phyloP scores from a whole-genome alignment of 2,329 filamentous ascomycete species.

The Arthrobotrys conoides region DNA sequence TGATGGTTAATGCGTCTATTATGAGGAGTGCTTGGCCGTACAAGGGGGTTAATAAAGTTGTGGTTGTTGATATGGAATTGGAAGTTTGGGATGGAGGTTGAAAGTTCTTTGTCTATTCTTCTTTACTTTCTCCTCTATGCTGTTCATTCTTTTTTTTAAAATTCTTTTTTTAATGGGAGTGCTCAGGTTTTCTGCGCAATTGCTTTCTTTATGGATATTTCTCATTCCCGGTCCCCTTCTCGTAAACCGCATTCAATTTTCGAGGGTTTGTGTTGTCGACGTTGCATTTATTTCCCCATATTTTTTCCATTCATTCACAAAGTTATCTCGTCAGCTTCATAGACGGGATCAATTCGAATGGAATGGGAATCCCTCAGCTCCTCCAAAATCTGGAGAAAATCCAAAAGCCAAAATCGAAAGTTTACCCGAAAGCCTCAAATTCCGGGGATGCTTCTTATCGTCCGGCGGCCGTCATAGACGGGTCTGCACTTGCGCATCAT shows the following conservation, averaged over 20 bases:
- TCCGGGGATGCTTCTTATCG: neutral
- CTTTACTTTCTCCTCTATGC: neutral
- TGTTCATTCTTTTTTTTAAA: neutral
- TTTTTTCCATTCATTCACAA: neutral
- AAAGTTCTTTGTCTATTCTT: neutral
- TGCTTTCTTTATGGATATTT: neutral
- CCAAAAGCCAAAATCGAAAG: constrained; percentile 19
- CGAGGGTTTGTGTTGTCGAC: constrained; percentile 27
- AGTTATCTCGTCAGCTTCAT: neutral
- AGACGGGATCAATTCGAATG: constrained; percentile 6
- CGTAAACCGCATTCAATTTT: too few species aligned
- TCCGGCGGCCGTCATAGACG: constrained; percentile 48
- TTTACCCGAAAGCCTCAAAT: constrained; percentile 2
- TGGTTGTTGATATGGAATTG: constrained; percentile 52
- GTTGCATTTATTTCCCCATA: constrained; percentile 15
- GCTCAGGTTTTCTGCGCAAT: neutral
- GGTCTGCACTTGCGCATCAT: constrained; percentile 47
- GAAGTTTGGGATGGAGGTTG: constrained; percentile 43
- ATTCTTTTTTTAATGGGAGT: neutral
- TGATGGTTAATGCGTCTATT: constrained; percentile 55
- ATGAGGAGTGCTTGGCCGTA: constrained; percentile 32
- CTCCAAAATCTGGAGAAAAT: constrained; percentile 38
- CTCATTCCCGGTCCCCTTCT: too few species aligned
- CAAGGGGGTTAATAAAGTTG: constrained; percentile 36
- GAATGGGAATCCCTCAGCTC: constrained; percentile 58